Conservation (phyloP, 345 rosid genomes). For the Zanthoxylum bungeanum region DNA sequence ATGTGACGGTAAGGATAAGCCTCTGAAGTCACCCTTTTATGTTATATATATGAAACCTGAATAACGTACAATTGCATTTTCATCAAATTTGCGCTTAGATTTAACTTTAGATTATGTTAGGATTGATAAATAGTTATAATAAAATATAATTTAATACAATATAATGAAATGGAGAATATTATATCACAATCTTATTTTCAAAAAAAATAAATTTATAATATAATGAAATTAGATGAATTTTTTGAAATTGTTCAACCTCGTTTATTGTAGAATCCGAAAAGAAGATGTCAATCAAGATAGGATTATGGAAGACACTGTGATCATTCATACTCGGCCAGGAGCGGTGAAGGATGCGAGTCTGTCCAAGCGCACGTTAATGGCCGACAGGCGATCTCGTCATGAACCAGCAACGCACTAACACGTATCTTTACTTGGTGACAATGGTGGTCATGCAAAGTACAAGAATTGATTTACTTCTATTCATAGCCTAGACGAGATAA, state of each 20-base stretch:
- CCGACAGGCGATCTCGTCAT: conserved; percentile 31
- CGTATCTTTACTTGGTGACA: conserved; percentile 9
- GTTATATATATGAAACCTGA: not conserved
- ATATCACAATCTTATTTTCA: no score
- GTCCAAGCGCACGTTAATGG: conserved; percentile 28
- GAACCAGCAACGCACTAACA: not conserved
- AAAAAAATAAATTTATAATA: no score
- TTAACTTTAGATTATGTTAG: no score
- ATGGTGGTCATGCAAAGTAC: conserved; percentile 4
- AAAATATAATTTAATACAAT: no score
- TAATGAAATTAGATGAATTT: no score
- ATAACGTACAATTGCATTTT: not conserved
- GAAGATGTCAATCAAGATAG: conserved; percentile 18
- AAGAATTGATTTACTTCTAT: conserved; percentile 1
- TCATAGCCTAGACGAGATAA: not conserved
- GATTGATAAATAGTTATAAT: no score
- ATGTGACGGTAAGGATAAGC: not conserved
- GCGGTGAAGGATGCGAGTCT: conserved; percentile 4
- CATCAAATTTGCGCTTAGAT: no score
- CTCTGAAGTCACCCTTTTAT: not conserved
- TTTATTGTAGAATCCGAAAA: not conserved
- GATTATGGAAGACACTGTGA: conserved; percentile 28
- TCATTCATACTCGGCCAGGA: not conserved
- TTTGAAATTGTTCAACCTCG: not conserved
- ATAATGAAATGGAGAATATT: no score